Evolutionary conservation across 2,329 filamentous ascomycete species (phyloP).

Genomic region (Xylariaceae sp.): DNA sequence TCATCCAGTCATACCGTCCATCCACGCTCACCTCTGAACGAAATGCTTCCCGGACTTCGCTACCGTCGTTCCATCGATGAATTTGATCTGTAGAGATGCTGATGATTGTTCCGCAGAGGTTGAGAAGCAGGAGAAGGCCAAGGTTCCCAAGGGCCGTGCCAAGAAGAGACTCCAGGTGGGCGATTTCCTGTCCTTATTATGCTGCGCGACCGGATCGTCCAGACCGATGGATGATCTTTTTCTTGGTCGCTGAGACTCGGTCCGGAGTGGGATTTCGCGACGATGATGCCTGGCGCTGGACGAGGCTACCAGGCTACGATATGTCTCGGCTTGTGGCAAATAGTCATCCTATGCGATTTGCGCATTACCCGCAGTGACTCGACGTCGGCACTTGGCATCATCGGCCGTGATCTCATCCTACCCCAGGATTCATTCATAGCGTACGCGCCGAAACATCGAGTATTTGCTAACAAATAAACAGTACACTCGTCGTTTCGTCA

Average conservation of each 20-base stretch:
- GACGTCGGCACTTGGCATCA: background rate
- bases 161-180: conserved; percentile 67
- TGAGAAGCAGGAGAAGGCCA: conserved; percentile 35
- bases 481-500: conserved; percentile 97
- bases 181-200: background rate
- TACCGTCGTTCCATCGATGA: background rate
- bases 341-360: background rate
- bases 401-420: background rate
- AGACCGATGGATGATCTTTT: no score
- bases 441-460: background rate
- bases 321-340: background rate
- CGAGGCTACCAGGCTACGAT: background rate
- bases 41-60: conserved; percentile 7
- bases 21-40: background rate
- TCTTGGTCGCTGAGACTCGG: background rate
- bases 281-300: background rate
- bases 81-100: background rate
- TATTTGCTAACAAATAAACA: background rate
- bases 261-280: background rate
- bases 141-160: conserved; percentile 93
- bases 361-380: background rate
- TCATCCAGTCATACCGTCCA: background rate
- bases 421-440: background rate
- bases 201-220: background rate
- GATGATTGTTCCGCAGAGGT: conserved; percentile 6